Evolutionary conservation across 192 early-diverging fungal species (phyloP).

Genomic region (Phlyctochytrium bullatum): DNA sequence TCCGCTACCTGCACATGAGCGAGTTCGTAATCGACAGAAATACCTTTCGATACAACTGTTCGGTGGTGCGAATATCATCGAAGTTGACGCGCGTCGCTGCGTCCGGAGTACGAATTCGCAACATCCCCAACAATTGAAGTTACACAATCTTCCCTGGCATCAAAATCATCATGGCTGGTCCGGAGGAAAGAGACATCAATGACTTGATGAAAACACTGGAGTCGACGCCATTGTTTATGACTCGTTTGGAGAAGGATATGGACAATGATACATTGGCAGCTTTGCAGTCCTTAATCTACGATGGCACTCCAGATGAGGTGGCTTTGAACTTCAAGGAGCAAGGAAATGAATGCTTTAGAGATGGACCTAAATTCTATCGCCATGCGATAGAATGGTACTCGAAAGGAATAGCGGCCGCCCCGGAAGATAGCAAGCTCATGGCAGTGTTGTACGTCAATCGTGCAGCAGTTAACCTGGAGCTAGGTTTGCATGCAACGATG

Average conservation of each 20-base stretch:
- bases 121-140: no score
- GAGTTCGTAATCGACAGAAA: no score
- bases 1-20: no score
- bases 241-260: slow-evolving; percentile 60
- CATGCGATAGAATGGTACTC: slow-evolving; percentile 87
- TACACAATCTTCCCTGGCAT: no score
- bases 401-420: slow-evolving; percentile 73
- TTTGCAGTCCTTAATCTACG: slow-evolving; percentile 79
- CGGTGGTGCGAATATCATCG: no score
- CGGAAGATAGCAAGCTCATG: slow-evolving; percentile 69
- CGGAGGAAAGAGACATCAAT: slow-evolving; percentile 29
- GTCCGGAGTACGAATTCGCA: no score
- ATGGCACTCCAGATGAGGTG: slow-evolving; percentile 90
- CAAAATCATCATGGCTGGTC: slow-evolving; percentile 24
- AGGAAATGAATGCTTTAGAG: slow-evolving; percentile 90
- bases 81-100: no score
- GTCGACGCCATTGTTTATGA: slow-evolving; percentile 93
- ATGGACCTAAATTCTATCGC: slow-evolving; percentile 57
- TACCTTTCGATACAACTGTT: no score
- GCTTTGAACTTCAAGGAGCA: slow-evolving; percentile 93
- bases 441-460: slow-evolving; percentile 82
- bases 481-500: slow-evolving; percentile 46
- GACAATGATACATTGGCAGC: slow-evolving; percentile 78
- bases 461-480: slow-evolving; percentile 87
- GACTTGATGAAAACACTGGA: slow-evolving; percentile 30